Percentiles rank a stretch among this genome's conserved stretches.
Evolutionary conservation across 176 grass and related monocot genomes (phyloP).

Genomic region (Oryza glumipatula): DNA sequence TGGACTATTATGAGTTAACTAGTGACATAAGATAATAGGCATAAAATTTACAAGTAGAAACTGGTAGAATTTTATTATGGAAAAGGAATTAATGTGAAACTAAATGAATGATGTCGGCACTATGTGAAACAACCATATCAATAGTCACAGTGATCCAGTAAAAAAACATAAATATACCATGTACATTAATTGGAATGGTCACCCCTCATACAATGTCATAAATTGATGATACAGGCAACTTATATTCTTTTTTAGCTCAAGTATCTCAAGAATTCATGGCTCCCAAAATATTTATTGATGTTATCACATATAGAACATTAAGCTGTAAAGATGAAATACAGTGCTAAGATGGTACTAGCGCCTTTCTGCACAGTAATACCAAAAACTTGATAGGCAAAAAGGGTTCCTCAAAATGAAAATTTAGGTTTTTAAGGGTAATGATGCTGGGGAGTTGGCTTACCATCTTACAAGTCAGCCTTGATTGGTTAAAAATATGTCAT

Average conservation of each 20-base stretch:
- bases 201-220: not conserved
- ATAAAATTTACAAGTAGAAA: not conserved
- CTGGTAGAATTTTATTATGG: not conserved
- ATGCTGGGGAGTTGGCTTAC: slow-evolving; percentile 38
- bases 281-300: slow-evolving; percentile 3
- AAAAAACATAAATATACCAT: not conserved
- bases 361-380: not conserved
- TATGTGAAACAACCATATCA: not conserved
- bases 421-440: not conserved
- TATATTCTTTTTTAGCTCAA: not conserved
- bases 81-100: not conserved
- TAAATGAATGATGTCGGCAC: not conserved
- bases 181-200: slow-evolving; percentile 4
- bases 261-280: slow-evolving; percentile 24
- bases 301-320: not conserved
- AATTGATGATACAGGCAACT: slow-evolving; percentile 3
- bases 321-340: not conserved
- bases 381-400: slow-evolving; percentile 14
- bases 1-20: not conserved
- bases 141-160: not conserved
- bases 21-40: not conserved
- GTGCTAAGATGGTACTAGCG: not conserved
- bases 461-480: slow-evolving; percentile 45
- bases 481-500: slow-evolving; percentile 33
- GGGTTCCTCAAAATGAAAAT: not conserved